Percentiles rank a stretch among this genome's conserved stretches.
phyloP scores from a whole-genome alignment of 2,329 filamentous ascomycete species.

The Colletotrichum endophyticum region DNA sequence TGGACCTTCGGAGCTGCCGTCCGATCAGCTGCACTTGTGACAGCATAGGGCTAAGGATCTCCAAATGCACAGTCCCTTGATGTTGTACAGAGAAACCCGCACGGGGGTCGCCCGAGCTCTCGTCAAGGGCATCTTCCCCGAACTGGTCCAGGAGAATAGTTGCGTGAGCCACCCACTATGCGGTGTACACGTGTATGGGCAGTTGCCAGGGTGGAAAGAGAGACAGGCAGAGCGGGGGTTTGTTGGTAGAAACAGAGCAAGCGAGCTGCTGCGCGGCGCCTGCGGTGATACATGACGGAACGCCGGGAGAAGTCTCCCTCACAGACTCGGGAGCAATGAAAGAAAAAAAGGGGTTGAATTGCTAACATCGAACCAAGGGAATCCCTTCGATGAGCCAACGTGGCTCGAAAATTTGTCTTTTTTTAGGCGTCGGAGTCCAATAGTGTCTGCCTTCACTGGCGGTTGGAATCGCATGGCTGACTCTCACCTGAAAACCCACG shows the following conservation, averaged over 20 bases:
- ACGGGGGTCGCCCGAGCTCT: neutral
- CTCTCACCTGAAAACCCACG: neutral
- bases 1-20: neutral
- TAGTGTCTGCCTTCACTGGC: neutral
- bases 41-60: neutral
- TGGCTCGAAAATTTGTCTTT: no score
- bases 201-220: neutral
- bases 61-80: neutral
- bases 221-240: neutral
- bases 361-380: neutral
- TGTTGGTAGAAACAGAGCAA: neutral
- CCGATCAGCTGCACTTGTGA: neutral
- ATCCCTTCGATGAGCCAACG: neutral
- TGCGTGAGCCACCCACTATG: neutral
- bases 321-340: neutral
- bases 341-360: neutral
- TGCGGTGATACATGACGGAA: neutral
- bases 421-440: neutral
- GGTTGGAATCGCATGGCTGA: neutral
- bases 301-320: neutral
- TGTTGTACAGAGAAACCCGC: neutral
- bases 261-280: neutral
- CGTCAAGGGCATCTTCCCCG: neutral
- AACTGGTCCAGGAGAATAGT: neutral
- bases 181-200: constrained; percentile 3